Conservation (phyloP, 257 asterid species). For the Verbascum thapsus region DNA sequence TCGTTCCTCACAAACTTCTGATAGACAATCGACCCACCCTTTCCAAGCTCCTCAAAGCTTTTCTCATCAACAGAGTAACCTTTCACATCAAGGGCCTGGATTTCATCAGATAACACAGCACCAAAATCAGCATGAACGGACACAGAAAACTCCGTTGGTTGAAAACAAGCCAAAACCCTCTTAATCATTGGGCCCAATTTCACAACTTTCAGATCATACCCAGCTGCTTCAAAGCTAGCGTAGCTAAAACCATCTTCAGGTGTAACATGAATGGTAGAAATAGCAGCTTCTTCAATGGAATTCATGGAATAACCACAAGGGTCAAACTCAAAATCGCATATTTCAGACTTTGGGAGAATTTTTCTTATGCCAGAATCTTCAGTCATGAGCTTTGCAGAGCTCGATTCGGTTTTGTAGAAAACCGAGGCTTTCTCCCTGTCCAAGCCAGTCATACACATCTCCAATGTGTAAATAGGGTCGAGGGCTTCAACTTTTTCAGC, state of each 20-base stretch:
- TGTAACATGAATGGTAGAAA: conserved; percentile 45
- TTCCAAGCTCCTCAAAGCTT: conserved; percentile 57
- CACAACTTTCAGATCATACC: conserved; percentile 35
- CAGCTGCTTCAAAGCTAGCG: conserved; percentile 47
- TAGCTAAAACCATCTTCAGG: conserved; percentile 49
- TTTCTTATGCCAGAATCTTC: conserved; percentile 35
- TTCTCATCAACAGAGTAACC: conserved; percentile 49
- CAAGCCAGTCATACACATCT: conserved; percentile 49
- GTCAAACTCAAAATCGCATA: conserved; percentile 45
- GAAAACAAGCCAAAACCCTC: conserved; percentile 37
- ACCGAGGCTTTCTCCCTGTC: conserved; percentile 37
- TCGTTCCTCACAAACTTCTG: conserved; percentile 57
- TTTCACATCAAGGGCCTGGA: conserved; percentile 40
- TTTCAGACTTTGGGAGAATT: conserved; percentile 38
- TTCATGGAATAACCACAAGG: conserved; percentile 53
- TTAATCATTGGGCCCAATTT: conserved; percentile 24
- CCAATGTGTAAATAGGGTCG: conserved; percentile 38
- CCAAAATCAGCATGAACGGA: conserved; percentile 40
- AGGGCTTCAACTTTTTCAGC: conserved; percentile 21
- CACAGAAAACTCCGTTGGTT: conserved; percentile 36
- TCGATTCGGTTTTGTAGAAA: conserved; percentile 37
- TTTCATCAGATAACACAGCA: conserved; percentile 37
- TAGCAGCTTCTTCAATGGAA: conserved; percentile 38
- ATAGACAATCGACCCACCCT: conserved; percentile 63
- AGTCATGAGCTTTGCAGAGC: conserved; percentile 40